Percentiles rank a stretch among this genome's conserved stretches.
These are phyloP conservation scores for Colletotrichum noveboracense DNA, from an alignment of 2,329 filamentous ascomycete genomes.

Conservation along the genomic window DNA sequence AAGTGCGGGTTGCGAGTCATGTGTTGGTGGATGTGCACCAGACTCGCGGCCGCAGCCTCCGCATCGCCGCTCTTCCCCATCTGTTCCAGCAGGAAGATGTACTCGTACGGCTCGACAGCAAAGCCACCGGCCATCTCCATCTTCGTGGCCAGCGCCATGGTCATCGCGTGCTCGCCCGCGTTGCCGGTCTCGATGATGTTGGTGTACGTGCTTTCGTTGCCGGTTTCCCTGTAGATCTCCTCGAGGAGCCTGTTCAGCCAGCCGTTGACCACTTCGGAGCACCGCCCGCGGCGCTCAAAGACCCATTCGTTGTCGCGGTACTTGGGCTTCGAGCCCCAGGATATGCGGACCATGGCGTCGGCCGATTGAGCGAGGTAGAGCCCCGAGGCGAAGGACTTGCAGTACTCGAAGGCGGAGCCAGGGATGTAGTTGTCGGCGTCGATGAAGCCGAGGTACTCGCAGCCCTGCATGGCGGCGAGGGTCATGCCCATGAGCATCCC, in stretches of 20 bases:
- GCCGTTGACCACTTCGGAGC: background rate
- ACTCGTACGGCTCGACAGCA: conserved; percentile 2
- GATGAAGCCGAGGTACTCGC: conserved; percentile 5
- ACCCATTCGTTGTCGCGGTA: background rate
- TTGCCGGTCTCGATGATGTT: background rate
- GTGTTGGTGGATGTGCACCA: background rate
- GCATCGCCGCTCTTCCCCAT: background rate
- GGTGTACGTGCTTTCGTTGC: background rate
- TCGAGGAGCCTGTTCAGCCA: background rate
- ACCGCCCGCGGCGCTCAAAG: background rate
- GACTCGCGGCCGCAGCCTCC: too few species aligned
- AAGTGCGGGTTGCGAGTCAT: conserved; percentile 5
- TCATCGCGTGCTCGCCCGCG: conserved; percentile 6
- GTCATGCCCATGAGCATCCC: conserved; percentile 4
- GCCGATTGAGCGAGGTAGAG: background rate
- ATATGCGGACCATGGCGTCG: conserved; percentile 2
- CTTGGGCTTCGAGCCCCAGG: conserved; percentile 3
- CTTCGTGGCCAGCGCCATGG: background rate
- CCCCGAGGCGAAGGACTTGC: background rate
- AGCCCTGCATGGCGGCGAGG: background rate
- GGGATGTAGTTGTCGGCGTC: conserved; percentile 8
- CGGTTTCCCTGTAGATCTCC: background rate
- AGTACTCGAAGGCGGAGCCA: conserved; percentile 4
- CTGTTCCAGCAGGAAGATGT: background rate
- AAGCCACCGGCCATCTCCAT: conserved; percentile 1